Evolutionary conservation across 2,329 filamentous ascomycete genomes (phyloP).

Genomic region (Neofusicoccum sp.): DNA sequence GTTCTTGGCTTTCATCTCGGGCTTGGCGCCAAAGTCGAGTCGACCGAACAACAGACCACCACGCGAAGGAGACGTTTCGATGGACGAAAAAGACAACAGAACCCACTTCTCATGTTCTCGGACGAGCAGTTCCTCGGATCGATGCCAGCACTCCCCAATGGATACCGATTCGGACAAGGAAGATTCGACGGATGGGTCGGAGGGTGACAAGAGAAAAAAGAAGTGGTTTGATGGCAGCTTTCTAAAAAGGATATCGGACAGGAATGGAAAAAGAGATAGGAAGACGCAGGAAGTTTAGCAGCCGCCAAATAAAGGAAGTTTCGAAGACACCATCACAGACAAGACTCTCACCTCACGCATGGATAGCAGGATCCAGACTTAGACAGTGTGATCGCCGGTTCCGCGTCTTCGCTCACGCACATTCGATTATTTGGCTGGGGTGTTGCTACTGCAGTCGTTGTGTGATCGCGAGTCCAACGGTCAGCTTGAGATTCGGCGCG

Average conservation of each 20-base stretch:
- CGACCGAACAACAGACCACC: background rate
- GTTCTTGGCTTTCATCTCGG: constrained; percentile 10
- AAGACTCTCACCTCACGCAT: too few species aligned
- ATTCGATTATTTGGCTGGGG: too few species aligned
- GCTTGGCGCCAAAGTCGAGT: background rate
- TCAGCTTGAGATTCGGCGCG: too few species aligned
- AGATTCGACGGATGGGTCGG: background rate
- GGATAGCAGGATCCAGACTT: too few species aligned
- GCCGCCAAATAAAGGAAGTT: background rate
- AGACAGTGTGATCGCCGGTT: too few species aligned
- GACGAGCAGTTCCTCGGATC: background rate
- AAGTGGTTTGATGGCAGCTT: background rate
- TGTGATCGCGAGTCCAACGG: too few species aligned
- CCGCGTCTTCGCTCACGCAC: too few species aligned
- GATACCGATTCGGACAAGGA: background rate
- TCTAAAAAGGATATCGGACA: constrained; percentile 3
- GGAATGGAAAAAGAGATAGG: background rate
- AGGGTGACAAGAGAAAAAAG: background rate
- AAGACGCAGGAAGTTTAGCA: constrained; percentile 4
- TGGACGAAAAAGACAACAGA: background rate
- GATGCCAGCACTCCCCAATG: background rate
- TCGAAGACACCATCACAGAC: background rate
- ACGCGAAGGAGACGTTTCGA: background rate
- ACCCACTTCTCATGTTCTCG: background rate
- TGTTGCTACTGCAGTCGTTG: too few species aligned